phyloP scores from a whole-genome alignment of 805 yeast genomes.

The Candida arabinofermentans region DNA sequence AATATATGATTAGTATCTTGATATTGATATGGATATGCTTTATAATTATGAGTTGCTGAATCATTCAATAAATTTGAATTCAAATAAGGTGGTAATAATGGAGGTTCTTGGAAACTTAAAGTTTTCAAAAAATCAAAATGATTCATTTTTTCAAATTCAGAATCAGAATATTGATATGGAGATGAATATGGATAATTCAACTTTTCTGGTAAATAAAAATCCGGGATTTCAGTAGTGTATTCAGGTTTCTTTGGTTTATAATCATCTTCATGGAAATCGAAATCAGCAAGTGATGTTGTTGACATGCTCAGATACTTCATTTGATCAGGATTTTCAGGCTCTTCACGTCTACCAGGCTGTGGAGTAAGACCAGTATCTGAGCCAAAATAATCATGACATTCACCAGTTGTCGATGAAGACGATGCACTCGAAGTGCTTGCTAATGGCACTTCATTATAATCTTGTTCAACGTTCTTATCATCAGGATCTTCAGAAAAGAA shows the following conservation, averaged over 20 bases:
- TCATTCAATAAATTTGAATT: constrained; percentile 36
- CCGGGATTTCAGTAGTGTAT: constrained; percentile 34
- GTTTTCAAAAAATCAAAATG: constrained; percentile 32
- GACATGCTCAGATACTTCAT: constrained; percentile 13
- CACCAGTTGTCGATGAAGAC: constrained; percentile 6
- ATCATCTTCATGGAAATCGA: constrained; percentile 1
- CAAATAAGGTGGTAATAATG: constrained; percentile 35
- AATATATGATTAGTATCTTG: constrained; percentile 34
- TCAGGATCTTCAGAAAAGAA: constrained; percentile 27
- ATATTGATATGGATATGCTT: constrained; percentile 29
- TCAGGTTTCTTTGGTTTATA: constrained; percentile 11
- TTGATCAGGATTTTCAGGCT: background rate
- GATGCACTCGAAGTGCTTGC: constrained; percentile 12
- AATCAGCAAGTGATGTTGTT: constrained; percentile 7
- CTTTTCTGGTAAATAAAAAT: constrained; percentile 27
- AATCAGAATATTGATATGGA: constrained; percentile 33
- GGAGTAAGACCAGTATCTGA: background rate
- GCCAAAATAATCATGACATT: constrained; percentile 1
- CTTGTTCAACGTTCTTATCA: constrained; percentile 19
- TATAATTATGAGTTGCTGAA: constrained; percentile 26
- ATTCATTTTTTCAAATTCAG: constrained; percentile 30
- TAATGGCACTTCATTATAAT: constrained; percentile 21
- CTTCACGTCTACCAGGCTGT: too few species aligned
- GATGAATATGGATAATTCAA: constrained; percentile 30
- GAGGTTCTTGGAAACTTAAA: constrained; percentile 31